These are phyloP conservation scores for Metarhizium robertsii DNA, from an alignment of 2,329 filamentous ascomycete species.

Conservation along the genomic window DNA sequence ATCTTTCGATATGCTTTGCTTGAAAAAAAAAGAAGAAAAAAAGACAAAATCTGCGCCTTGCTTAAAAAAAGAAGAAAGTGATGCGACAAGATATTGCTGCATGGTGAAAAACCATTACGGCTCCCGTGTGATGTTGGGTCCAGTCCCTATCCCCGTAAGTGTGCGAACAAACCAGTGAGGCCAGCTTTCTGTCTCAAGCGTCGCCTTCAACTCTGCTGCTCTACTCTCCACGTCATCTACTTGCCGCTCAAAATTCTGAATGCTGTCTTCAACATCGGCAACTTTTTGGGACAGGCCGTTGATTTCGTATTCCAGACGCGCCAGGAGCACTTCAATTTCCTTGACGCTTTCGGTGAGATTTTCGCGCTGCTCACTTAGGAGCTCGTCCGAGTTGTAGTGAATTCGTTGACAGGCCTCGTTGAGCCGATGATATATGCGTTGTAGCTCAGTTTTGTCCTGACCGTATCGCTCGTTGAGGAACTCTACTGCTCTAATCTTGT, in stretches of 20 bases:
- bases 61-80: background rate
- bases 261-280: conserved; percentile 76
- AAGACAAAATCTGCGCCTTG: background rate
- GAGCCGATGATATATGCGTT: conserved; percentile 58
- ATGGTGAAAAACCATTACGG: conserved; percentile 10
- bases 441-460: conserved; percentile 55
- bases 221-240: conserved; percentile 61
- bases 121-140: conserved; percentile 41
- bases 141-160: conserved; percentile 50
- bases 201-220: conserved; percentile 51
- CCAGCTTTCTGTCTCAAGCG: conserved; percentile 56
- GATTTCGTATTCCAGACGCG: conserved; percentile 89
- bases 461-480: conserved; percentile 53
- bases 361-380: conserved; percentile 60
- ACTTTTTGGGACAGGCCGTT: conserved; percentile 70
- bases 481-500: conserved; percentile 46
- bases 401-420: conserved; percentile 61
- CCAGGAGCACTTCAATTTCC: conserved; percentile 71
- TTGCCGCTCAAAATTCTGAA: conserved; percentile 70
- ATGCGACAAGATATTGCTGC: background rate
- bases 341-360: conserved; percentile 62
- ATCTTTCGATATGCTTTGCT: background rate
- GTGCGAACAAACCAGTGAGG: conserved; percentile 55
- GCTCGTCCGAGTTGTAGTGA: conserved; percentile 56
- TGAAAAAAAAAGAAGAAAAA: background rate